Percentiles rank a stretch among this genome's conserved stretches.
phyloP scores from a whole-genome alignment of 2,329 filamentous ascomycete species.

The Fusarium sp. region DNA sequence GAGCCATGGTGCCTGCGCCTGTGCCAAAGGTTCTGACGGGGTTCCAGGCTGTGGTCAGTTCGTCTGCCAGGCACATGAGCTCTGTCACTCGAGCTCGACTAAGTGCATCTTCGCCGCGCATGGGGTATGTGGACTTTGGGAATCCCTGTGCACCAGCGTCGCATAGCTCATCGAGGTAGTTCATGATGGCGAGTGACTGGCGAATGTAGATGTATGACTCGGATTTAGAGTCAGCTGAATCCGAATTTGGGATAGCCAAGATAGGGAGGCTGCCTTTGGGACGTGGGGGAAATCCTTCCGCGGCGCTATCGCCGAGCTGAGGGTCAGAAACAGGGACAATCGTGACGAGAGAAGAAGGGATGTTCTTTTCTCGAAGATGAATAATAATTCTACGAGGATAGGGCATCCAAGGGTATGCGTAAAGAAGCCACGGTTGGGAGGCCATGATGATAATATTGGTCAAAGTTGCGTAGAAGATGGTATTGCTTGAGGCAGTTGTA shows the following conservation, averaged over 20 bases:
- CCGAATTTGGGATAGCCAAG: neutral
- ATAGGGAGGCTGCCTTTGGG: neutral
- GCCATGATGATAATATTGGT: neutral
- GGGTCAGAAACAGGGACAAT: neutral
- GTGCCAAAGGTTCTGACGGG: neutral
- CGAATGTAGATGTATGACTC: neutral
- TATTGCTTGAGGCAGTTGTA: too few relatives aligned
- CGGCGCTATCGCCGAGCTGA: neutral
- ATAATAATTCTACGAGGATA: neutral
- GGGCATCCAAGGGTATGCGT: neutral
- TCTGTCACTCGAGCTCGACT: neutral
- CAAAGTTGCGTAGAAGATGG: too few relatives aligned
- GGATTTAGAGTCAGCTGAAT: too few relatives aligned
- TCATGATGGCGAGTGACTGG: neutral
- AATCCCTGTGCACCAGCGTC: neutral
- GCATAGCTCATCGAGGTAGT: neutral
- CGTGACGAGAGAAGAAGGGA: neutral
- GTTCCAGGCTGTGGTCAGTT: neutral
- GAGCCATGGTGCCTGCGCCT: neutral
- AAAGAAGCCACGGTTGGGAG: neutral
- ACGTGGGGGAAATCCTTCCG: neutral
- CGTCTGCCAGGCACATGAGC: neutral
- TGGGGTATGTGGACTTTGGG: neutral
- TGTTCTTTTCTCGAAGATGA: neutral
- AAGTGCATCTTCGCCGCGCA: neutral